A percentile compares a stretch with the other conserved stretches of the same genome.
Conservation (phyloP, 139 green algal species). For the Chlamydomonas eustigma region DNA sequence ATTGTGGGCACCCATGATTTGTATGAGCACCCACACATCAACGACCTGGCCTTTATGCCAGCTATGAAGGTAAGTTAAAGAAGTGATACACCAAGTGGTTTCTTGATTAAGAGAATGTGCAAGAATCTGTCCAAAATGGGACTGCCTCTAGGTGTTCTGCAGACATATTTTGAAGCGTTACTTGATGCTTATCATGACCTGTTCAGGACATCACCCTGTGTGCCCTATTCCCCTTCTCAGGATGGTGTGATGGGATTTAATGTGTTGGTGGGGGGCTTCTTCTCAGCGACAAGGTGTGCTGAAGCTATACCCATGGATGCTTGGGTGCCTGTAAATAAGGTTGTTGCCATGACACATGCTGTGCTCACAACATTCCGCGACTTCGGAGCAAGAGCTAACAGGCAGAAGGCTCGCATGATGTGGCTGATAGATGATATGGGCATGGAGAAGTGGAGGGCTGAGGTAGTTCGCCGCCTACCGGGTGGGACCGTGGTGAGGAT, state of each 20-base stretch:
- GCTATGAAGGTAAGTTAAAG: slow-evolving; percentile 2
- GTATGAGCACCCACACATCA: slow-evolving; percentile 98
- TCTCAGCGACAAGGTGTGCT: slow-evolving; percentile 89
- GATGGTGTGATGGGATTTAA: slow-evolving; percentile 20
- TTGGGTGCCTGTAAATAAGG: slow-evolving; percentile 71
- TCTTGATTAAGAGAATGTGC: too few species aligned
- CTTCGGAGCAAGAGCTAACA: slow-evolving; percentile 74
- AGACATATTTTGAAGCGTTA: too few species aligned
- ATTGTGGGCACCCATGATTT: slow-evolving; percentile 74
- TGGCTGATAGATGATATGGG: slow-evolving; percentile 89
- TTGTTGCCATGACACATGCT: slow-evolving; percentile 60
- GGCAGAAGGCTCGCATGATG: slow-evolving; percentile 93
- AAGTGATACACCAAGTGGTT: too few species aligned
- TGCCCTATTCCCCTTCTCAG: not conserved
- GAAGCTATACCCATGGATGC: slow-evolving; percentile 79
- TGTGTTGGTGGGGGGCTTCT: slow-evolving; percentile 83
- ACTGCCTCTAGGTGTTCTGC: too few species aligned
- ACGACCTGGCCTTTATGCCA: slow-evolving; percentile 76
- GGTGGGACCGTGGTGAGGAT: not conserved
- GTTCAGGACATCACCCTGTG: too few species aligned
- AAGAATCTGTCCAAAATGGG: too few species aligned
- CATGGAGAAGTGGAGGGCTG: slow-evolving; percentile 66
- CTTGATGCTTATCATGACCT: too few species aligned
- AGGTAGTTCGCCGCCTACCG: slow-evolving; percentile 8
- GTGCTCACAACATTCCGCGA: slow-evolving; percentile 53